Conservation (phyloP, 139 green algal species). For the Volvox reticuliferus region DNA sequence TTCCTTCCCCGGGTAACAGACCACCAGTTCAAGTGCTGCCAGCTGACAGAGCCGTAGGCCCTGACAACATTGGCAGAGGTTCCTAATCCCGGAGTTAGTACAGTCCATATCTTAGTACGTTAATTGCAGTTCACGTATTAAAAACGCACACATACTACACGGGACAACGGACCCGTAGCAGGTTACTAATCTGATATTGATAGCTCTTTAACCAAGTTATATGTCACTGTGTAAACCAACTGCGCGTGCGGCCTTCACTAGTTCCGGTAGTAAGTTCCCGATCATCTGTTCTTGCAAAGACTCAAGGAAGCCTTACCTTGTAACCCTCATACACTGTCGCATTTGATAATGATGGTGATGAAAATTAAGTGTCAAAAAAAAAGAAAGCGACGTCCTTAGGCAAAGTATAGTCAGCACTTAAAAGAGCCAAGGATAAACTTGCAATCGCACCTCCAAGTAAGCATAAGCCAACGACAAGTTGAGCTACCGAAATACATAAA, state of each 20-base stretch:
- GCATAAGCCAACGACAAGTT: slow-evolving; percentile 36
- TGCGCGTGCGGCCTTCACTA: background rate
- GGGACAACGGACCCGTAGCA: no score
- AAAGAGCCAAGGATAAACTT: background rate
- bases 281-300: background rate
- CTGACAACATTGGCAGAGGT: no score
- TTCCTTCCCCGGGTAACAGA: no score
- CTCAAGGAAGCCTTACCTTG: background rate
- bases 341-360: background rate
- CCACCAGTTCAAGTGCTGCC: no score
- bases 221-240: background rate
- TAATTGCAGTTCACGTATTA: no score
- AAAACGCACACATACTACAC: no score
- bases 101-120: no score
- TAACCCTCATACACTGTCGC: slow-evolving; percentile 36
- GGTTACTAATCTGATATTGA: no score
- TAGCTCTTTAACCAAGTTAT: no score
- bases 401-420: background rate
- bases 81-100: no score
- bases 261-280: no score
- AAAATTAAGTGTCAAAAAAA: background rate
- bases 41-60: no score
- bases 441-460: slow-evolving; percentile 16
- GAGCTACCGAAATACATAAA: slow-evolving; percentile 31
- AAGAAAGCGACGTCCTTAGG: background rate